Evolutionary conservation across 148 eudicot species (phyloP), one percentile per base, ranked within the genome.

Genomic region (Agrostemma githago): DNA sequence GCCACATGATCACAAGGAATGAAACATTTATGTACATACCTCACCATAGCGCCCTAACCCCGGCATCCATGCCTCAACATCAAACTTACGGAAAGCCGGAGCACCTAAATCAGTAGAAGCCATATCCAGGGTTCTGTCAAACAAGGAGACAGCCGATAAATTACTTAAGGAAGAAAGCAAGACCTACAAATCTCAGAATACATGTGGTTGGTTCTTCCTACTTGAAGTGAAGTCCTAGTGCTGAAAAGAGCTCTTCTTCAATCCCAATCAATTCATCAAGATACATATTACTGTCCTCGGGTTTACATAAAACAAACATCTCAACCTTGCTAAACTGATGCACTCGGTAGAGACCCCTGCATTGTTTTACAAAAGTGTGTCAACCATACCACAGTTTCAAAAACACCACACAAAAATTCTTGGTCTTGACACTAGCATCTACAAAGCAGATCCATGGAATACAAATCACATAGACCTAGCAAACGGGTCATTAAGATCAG

Each of bases 1-100:
- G 34, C 34, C 34, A 26, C 34, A 26, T 26, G 34, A 26, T 26
- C 34, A 26, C 34, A 26, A 26, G 34, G 34, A 26, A 26, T 26
- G 34, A 26, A 26, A 26, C 34, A 26, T 26, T 26, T 26, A 26
- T 26, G 34, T 26, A 53, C 80, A 62, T 88, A 91, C 98, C 92
- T 93, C 98, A 62, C 98, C 98, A 76, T 85, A 93, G 3, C 96
- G 92, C 21, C 86, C 97, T 72, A 93, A 81, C 10, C 98, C 98
- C 4, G 98, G 98, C 98, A 93, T 93, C 98, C 98, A 93, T 53
- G 98, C 97, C 81, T 93, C 98, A 70, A 93, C 86, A 59, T 93
- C 98, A 78, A 79, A 93, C 86, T 93, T 93, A 62, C 98, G 94
- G 69, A 80, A 89, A 34, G 98, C 98, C 19, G 98, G 98, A 69